Evolutionary conservation across 2,329 filamentous ascomycete species (phyloP).

Genomic region (Aspergillus candidus): DNA sequence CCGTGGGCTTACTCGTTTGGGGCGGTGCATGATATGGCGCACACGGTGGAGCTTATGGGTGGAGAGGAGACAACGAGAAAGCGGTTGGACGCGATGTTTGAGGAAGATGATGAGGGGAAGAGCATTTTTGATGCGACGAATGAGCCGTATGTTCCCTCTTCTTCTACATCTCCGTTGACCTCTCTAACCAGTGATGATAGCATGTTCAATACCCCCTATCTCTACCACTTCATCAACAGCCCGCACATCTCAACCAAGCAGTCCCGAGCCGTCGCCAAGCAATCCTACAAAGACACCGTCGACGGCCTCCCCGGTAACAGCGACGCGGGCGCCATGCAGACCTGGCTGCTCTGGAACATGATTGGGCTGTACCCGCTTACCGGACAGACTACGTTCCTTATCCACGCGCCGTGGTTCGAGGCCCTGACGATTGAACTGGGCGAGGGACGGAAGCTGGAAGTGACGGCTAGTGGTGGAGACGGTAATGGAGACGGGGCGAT

Average conservation of each 20-base stretch:
- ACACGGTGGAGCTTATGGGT: conserved; percentile 51
- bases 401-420: conserved; percentile 59
- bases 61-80: conserved; percentile 36
- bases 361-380: conserved; percentile 63
- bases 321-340: conserved; percentile 68
- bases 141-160: conserved; percentile 47
- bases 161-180: background rate
- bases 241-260: conserved; percentile 57
- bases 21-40: conserved; percentile 59
- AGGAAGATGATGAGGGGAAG: conserved; percentile 29
- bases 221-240: conserved; percentile 61
- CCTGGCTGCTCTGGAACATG: conserved; percentile 63
- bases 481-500: conserved; percentile 40
- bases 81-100: conserved; percentile 57
- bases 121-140: conserved; percentile 64
- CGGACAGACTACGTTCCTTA: conserved; percentile 61
- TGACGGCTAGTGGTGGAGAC: conserved; percentile 49
- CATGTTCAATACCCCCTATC: conserved; percentile 59
- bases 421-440: conserved; percentile 56
- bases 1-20: conserved; percentile 64
- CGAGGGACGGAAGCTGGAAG: conserved; percentile 47
- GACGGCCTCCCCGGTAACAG: conserved; percentile 62
- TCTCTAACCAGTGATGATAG: conserved; percentile 8
- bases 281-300: conserved; percentile 52
- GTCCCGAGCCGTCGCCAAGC: conserved; percentile 54